Evolutionary conservation across 345 rosid genomes (phyloP), one percentile per base, ranked within the genome.

Genomic region (Luvunga scandens): DNA sequence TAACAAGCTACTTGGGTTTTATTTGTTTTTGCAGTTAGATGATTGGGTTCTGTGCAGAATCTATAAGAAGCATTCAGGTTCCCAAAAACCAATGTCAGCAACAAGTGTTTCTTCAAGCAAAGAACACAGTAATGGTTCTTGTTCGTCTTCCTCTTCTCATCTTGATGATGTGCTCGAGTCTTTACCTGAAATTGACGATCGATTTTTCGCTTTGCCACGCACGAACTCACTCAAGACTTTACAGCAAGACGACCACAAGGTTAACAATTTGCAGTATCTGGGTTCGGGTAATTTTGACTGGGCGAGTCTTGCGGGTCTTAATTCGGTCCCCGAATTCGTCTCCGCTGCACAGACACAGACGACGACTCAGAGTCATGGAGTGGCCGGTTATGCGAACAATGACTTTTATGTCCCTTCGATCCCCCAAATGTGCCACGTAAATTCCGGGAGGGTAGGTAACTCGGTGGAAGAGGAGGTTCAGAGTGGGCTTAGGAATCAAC

Each of bases 21-120:
- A 18, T 22, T 16, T 59, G 3, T 22, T 42, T 48, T 69, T 69
- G 34, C 85, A 94, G 99, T 78, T 96, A 80, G 99, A 94, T 79
- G 99, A 96, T 6, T 96, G 99, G 99, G 99, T 96, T 6, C 71
- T 96, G 25, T 96, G 99, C 62, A 91, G 99, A 67, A 94, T 96
- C 42, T 96, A 94, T 79, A 90, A 91, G 86, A 96, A 96, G 88
- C 86, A 88, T 71, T 76, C 95, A 53, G 80, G 97, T 75, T 78
- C 85, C 9, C 94, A 91, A 34, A 94, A 86, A 38, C 79, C 86
- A 5, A 59, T 81, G 75, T 77, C 89, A 63, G 10, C 78, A 1
- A 72, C 63, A 4, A 72, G 78, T 30, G 57, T 81, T 76, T 73
- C 92, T 45, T 45, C 50, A 9, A 89, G 87, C 89, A 87, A 83